Evolutionary conservation across 2,329 filamentous ascomycete species (phyloP).

Genomic region (Sodiomyces alkalinus): DNA sequence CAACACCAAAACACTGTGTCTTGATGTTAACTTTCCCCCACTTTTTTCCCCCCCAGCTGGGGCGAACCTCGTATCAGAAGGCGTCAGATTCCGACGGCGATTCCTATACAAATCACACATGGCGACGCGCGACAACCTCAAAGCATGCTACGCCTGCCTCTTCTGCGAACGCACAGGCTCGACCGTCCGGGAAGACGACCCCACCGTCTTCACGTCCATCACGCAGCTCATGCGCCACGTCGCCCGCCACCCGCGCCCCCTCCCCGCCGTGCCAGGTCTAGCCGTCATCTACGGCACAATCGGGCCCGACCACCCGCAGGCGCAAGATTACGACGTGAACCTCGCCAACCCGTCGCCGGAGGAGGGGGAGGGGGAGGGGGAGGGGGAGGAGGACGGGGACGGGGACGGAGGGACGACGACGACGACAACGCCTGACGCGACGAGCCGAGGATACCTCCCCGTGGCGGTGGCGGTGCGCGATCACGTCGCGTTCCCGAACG

Average conservation of each 20-base stretch:
- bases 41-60: conserved; percentile 8
- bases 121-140: conserved; percentile 14
- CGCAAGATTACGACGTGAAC: conserved; percentile 20
- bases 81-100: conserved; percentile 22
- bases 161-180: conserved; percentile 20
- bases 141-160: conserved; percentile 23
- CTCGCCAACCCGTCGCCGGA: conserved; percentile 17
- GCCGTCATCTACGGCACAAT: conserved; percentile 17
- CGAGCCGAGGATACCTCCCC: no score
- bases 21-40: no score
- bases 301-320: conserved; percentile 11
- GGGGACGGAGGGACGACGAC: not conserved
- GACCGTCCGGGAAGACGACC: conserved; percentile 21
- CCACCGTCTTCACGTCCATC: conserved; percentile 22
- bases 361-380: no score
- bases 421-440: not conserved
- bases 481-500: conserved; percentile 19
- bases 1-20: no score
- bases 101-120: conserved; percentile 28
- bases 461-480: conserved; percentile 17
- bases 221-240: conserved; percentile 23
- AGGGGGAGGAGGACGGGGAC: no score
- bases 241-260: conserved; percentile 22
- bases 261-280: conserved; percentile 20
- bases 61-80: conserved; percentile 17